Base-by-base conservation (phyloP, 2,329 filamentous ascomycete genomes). In the Hirsutella minnesotensis region DNA sequence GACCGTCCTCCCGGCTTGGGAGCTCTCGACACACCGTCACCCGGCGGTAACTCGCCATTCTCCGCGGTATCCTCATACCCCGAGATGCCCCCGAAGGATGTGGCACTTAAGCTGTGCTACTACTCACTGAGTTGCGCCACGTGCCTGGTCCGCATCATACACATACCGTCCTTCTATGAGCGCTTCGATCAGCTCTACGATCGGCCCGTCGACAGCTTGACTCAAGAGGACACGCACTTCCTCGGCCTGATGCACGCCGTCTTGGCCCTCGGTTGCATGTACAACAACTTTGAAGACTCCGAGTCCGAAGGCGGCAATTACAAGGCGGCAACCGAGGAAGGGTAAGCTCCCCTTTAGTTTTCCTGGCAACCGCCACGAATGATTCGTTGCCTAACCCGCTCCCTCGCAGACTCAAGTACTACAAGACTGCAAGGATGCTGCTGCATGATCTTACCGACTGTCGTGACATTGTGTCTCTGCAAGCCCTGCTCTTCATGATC, bases 121-220 rank as follows among this genome's bases (percentile, higher is more conserved):
- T 74, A 74, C 49, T 69, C 74, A 0, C 58, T 80, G 13, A 70
- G 70, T 50, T 75, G 70, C 46, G 75, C 73, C 9, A 79, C 74
- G 2, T 75, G 72, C 46, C 61, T 80, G 1, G 61, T 78, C 19
- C 77, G 85, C 31, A 81, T 90, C 44, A 75, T 94, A 5, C 88
- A 95, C 55, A 70, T 84, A 40, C 89, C 89, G 0, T 78, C 78
- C 0, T 95, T 95, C 57, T 87, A 83, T 63, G 73, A 76, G 45
- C 79, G 77, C 53, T 73, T 95, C 48, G 81, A 95, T 50, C 74
- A 74, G 43, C 72, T 95, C 33, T 95, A 94, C 60, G 77, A 83
- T 49, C 78, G 70, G 19, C 69, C 83, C 1, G 67, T 73, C 9
- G 76, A 83, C 19, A 72, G 69, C 41, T 77, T 78, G 50, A 73